Conservation (phyloP, 2,329 filamentous ascomycete genomes). For the Coleophoma eucalyptorum region DNA sequence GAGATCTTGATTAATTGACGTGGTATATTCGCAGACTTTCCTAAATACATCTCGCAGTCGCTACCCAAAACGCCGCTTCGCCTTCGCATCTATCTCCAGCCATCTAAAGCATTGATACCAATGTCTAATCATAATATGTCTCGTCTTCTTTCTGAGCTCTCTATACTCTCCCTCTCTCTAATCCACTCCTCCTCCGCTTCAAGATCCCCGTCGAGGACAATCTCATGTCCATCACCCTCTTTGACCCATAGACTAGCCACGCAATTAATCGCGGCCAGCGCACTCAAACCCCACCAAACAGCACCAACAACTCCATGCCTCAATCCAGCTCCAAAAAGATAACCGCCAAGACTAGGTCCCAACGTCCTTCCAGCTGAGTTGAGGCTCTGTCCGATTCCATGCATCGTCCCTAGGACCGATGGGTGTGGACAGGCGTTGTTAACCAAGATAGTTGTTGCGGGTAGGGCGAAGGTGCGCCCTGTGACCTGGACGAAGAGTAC, state of each 20-base stretch:
- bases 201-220: not conserved
- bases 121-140: too few species aligned
- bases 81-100: too few species aligned
- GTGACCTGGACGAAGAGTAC: slow-evolving; percentile 67
- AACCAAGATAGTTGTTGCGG: slow-evolving; percentile 54
- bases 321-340: slow-evolving; percentile 21
- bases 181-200: not conserved
- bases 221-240: slow-evolving; percentile 1
- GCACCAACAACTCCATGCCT: slow-evolving; percentile 24
- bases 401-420: slow-evolving; percentile 51
- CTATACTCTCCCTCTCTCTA: too few species aligned
- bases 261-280: not conserved
- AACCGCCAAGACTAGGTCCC: slow-evolving; percentile 44
- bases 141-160: too few species aligned
- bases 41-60: too few species aligned
- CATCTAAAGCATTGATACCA: too few species aligned
- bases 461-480: slow-evolving; percentile 65
- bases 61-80: too few species aligned
- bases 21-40: too few species aligned
- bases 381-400: slow-evolving; percentile 47
- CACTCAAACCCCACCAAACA: slow-evolving; percentile 19
- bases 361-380: slow-evolving; percentile 43
- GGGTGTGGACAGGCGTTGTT: slow-evolving; percentile 57
- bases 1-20: too few species aligned
- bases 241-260: not conserved